Percentiles rank a stretch among this genome's conserved stretches.
phyloP scores from a whole-genome alignment of 1,284 basidiomycete genomes.

The Takashimella tepidaria region DNA sequence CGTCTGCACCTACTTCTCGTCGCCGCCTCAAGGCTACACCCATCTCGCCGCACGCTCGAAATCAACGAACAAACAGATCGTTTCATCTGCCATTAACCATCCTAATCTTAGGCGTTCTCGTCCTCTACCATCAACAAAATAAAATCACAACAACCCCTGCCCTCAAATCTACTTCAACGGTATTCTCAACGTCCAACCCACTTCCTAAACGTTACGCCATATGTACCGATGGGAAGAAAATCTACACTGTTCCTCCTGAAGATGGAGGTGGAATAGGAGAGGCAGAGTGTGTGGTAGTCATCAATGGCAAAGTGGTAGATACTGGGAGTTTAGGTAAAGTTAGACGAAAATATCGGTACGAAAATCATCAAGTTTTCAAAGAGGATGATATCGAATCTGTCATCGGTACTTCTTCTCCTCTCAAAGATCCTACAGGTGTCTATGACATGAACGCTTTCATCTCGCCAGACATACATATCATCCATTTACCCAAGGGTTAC shows the following conservation, averaged over 20 bases:
- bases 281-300: constrained; percentile 66
- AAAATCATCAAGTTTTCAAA: too few species aligned
- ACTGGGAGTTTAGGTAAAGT: constrained; percentile 56
- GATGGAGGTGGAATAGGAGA: constrained; percentile 23
- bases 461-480: constrained; percentile 40
- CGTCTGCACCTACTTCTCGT: neutral
- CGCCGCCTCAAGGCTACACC: constrained; percentile 3
- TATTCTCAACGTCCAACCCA: neutral
- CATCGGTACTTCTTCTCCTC: too few species aligned
- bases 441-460: too few species aligned
- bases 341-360: constrained; percentile 8
- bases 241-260: constrained; percentile 30
- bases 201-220: constrained; percentile 33
- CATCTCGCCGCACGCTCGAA: constrained; percentile 12
- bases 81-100: constrained; percentile 35
- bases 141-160: too few species aligned
- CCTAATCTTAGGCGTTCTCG: constrained; percentile 32
- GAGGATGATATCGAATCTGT: too few species aligned
- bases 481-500: constrained; percentile 34
- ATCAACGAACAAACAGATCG: constrained; percentile 20
- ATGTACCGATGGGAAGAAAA: constrained; percentile 31
- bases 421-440: too few species aligned
- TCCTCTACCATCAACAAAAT: too few species aligned
- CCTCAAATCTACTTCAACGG: neutral
- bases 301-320: constrained; percentile 55